Evolutionary conservation across 176 grass and related monocot genomes (phyloP).

Genomic region (Oryza rufipogon): DNA sequence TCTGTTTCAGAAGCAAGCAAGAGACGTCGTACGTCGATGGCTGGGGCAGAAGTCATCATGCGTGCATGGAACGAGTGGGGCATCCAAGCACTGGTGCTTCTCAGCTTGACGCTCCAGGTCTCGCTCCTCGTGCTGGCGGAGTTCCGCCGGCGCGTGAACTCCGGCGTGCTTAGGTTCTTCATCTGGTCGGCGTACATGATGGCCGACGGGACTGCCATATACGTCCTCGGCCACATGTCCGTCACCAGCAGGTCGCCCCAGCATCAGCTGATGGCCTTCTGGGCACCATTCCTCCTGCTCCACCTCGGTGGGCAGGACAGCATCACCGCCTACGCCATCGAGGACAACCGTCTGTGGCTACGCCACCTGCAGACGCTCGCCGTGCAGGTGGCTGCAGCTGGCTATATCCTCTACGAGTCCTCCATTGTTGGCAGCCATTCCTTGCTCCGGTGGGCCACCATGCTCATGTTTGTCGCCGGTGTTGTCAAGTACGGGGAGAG

Average conservation of each 20-base stretch:
- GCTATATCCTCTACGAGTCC: neutral
- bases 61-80: conserved; percentile 23
- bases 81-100: conserved; percentile 16
- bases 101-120: conserved; percentile 7
- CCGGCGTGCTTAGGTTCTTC: neutral
- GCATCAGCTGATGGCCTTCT: neutral
- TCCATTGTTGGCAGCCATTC: neutral
- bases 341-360: too few species aligned
- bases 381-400: neutral
- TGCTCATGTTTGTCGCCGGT: neutral
- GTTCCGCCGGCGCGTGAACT: neutral
- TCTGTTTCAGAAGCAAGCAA: neutral
- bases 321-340: too few species aligned
- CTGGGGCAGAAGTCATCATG: neutral
- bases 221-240: conserved; percentile 15
- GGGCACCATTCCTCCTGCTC: too few species aligned
- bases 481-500: neutral
- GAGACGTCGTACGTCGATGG: neutral
- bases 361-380: neutral
- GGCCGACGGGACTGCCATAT: neutral
- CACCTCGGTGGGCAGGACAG: too few species aligned
- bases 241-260: neutral
- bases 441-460: neutral
- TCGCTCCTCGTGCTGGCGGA: conserved; percentile 15
- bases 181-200: conserved; percentile 28